Evolutionary conservation across 176 grass and related monocot genomes (phyloP).

Genomic region (Juncus inflexus): DNA sequence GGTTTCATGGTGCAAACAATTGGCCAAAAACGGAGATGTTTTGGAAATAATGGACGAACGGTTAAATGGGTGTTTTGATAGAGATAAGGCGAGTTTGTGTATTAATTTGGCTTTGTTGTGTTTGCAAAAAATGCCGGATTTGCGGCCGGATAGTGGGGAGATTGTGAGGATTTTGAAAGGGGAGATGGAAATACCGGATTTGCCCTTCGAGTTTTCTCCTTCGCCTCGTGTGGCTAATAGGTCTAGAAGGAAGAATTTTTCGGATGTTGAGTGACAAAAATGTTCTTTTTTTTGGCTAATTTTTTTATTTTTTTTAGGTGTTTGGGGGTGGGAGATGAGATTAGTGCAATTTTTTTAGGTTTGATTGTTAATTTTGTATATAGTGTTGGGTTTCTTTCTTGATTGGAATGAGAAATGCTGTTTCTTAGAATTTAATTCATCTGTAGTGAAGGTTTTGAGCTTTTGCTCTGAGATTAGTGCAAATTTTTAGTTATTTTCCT

Average conservation of each 20-base stretch:
- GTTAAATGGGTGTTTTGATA: constrained; percentile 51
- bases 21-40: constrained; percentile 59
- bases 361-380: constrained; percentile 7
- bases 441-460: too few species aligned
- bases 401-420: constrained; percentile 17
- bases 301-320: constrained; percentile 7
- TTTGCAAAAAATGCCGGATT: constrained; percentile 67
- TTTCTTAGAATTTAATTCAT: neutral
- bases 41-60: constrained; percentile 77
- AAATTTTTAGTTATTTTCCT: too few species aligned
- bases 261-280: constrained; percentile 32
- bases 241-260: constrained; percentile 33
- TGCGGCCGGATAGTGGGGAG: constrained; percentile 70
- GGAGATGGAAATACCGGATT: constrained; percentile 70
- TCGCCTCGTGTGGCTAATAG: constrained; percentile 45
- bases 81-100: constrained; percentile 56
- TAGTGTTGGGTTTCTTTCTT: neutral
- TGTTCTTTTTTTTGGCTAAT: neutral
- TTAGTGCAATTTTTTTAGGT: constrained; percentile 16
- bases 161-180: constrained; percentile 72
- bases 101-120: constrained; percentile 75
- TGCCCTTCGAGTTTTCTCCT: constrained; percentile 60
- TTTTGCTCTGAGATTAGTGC: too few species aligned
- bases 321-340: constrained; percentile 3
- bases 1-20: constrained; percentile 79